Percentiles rank a stretch among this genome's conserved stretches.
Conservation (phyloP, 2,329 filamentous ascomycete genomes). For the Diaporthe longicolla region DNA sequence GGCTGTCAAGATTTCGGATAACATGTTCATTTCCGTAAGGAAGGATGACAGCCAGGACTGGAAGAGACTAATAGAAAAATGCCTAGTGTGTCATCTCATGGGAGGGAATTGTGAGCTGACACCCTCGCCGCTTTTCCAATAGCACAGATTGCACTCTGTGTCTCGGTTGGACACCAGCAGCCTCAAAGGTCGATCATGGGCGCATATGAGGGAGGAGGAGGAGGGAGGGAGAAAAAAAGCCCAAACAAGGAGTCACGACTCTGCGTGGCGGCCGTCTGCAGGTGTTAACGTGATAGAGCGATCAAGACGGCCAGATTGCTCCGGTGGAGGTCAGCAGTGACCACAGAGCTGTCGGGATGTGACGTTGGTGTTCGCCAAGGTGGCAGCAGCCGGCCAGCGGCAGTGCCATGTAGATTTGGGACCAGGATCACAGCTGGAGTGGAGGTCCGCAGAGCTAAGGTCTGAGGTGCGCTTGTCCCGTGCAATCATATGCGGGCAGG, state of each 20-base stretch:
- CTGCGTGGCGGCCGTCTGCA: not conserved
- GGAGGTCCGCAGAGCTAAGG: not conserved
- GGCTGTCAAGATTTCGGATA: not conserved
- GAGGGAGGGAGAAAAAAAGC: too few relatives aligned
- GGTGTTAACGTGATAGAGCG: not conserved
- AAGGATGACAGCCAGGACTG: not conserved
- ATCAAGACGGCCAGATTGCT: not conserved
- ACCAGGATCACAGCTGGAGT: constrained; percentile 30
- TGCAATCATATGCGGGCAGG: not conserved
- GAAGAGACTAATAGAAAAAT: not conserved
- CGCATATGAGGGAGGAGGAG: too few relatives aligned
- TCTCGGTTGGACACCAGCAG: not conserved
- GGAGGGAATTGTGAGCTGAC: not conserved
- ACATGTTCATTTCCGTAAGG: not conserved
- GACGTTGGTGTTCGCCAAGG: constrained; percentile 19
- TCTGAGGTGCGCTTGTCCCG: too few relatives aligned
- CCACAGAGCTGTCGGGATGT: not conserved
- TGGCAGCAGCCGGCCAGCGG: constrained; percentile 18
- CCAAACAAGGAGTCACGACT: too few relatives aligned
- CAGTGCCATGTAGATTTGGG: not conserved
- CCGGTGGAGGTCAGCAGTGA: constrained; percentile 15
- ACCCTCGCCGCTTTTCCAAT: not conserved
- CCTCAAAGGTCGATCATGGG: not conserved
- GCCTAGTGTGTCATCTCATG: not conserved
- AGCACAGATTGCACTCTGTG: not conserved